These are phyloP conservation scores for Lyophyllum decastes DNA, from an alignment of 768 basidiomycete species.

Conservation along the genomic window DNA sequence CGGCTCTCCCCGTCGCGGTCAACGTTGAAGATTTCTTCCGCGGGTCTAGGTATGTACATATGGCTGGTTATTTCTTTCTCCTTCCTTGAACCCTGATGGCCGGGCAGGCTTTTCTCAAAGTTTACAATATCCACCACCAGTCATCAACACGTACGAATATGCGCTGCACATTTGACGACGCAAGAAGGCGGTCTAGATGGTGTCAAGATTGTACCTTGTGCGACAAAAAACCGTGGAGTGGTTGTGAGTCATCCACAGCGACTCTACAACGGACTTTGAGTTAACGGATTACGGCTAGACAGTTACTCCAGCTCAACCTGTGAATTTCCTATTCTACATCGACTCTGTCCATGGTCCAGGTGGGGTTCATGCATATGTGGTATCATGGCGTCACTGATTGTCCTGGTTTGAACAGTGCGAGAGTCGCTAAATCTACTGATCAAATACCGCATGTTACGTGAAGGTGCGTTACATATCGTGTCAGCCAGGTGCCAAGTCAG, in stretches of 20 bases:
- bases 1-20: slow-evolving; percentile 82
- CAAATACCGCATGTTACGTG: slow-evolving; percentile 76
- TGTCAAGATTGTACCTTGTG: slow-evolving; percentile 53
- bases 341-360: slow-evolving; percentile 64
- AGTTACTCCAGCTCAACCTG: slow-evolving; percentile 72
- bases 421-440: slow-evolving; percentile 67
- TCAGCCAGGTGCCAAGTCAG: not conserved
- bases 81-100: not conserved
- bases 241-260: slow-evolving; percentile 39
- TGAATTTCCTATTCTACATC: slow-evolving; percentile 81
- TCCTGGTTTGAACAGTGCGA: slow-evolving; percentile 40
- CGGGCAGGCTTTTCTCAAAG: slow-evolving; percentile 77
- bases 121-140: slow-evolving; percentile 87
- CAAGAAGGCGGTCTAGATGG: slow-evolving; percentile 45
- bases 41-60: slow-evolving; percentile 62
- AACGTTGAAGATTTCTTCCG: slow-evolving; percentile 98
- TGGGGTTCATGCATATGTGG: slow-evolving; percentile 26
- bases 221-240: slow-evolving; percentile 44
- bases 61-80: not conserved
- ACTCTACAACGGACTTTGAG: not conserved
- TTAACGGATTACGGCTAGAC: slow-evolving; percentile 46
- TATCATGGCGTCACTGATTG: not conserved
- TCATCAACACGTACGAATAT: slow-evolving; percentile 77
- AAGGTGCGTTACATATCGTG: slow-evolving; percentile 52
- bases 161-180: slow-evolving; percentile 54